phyloP scores from a whole-genome alignment of 2,329 filamentous ascomycete genomes.

The Pseudofabraea citricarpa region DNA sequence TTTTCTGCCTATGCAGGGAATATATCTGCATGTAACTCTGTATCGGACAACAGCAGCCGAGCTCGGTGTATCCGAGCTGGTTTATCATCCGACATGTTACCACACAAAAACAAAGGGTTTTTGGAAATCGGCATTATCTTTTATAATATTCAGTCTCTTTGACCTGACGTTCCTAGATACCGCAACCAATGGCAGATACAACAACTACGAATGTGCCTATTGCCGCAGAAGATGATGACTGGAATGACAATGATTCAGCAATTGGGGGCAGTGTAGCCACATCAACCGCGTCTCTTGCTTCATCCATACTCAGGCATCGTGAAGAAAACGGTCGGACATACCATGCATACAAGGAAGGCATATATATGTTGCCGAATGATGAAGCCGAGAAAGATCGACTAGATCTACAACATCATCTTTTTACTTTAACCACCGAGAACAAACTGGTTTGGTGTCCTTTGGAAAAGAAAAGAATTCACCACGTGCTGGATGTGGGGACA shows the following conservation, averaged over 20 bases:
- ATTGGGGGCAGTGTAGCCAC: background rate
- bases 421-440: constrained; percentile 24
- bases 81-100: too few species aligned
- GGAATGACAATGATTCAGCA: background rate
- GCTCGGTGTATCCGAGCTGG: too few species aligned
- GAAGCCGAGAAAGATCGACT: constrained; percentile 7
- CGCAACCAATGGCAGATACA: too few species aligned
- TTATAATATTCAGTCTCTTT: too few species aligned
- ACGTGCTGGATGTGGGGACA: constrained; percentile 2
- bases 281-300: constrained; percentile 7
- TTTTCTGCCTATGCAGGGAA: too few species aligned
- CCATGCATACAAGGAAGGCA: constrained; percentile 6
- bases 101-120: too few species aligned
- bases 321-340: constrained; percentile 21
- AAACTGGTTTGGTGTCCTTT: constrained; percentile 24
- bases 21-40: too few species aligned
- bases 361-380: constrained; percentile 5
- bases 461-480: background rate
- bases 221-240: background rate
- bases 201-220: background rate
- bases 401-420: constrained; percentile 8
- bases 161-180: too few species aligned
- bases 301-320: constrained; percentile 30
- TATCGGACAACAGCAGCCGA: too few species aligned
- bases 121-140: too few species aligned